Evolutionary conservation across 441 rosid species (phyloP).

Genomic region (Metrosideros polymorpha): DNA sequence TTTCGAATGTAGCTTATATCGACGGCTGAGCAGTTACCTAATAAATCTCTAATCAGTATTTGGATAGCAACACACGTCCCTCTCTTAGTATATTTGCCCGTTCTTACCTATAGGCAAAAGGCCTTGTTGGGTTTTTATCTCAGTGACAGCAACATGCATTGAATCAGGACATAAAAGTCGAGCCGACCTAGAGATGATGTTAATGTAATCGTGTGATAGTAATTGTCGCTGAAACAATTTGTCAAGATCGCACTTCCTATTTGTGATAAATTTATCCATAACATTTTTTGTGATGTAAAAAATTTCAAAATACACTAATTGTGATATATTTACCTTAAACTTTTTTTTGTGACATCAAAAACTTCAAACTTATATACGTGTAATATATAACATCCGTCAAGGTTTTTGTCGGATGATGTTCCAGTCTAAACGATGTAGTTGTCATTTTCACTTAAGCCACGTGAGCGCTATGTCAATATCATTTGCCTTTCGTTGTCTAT

Average conservation of each 20-base stretch:
- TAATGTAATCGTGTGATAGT: not conserved
- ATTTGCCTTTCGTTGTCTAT: no score
- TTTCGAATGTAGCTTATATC: not conserved
- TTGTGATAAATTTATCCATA: no score
- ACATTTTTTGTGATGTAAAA: no score
- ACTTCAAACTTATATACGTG: accelerated
- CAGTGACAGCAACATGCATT: not conserved
- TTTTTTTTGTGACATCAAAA: not conserved
- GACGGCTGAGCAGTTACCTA: not conserved
- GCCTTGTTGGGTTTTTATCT: not conserved
- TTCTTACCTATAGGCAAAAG: not conserved
- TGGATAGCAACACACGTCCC: not conserved
- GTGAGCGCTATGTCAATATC: no score
- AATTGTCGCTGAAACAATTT: not conserved
- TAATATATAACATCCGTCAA: not conserved
- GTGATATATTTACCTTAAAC: not conserved
- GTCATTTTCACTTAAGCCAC: no score
- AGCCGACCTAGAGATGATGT: not conserved
- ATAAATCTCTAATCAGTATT: not conserved
- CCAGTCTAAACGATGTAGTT: no score
- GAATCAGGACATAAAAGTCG: not conserved
- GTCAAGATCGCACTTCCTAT: not conserved
- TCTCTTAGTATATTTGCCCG: not conserved
- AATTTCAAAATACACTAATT: not conserved
- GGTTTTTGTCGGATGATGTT: no score